phyloP scores from a whole-genome alignment of 371 early-diverging fungal genomes.

The Syncephalastrum monosporum region DNA sequence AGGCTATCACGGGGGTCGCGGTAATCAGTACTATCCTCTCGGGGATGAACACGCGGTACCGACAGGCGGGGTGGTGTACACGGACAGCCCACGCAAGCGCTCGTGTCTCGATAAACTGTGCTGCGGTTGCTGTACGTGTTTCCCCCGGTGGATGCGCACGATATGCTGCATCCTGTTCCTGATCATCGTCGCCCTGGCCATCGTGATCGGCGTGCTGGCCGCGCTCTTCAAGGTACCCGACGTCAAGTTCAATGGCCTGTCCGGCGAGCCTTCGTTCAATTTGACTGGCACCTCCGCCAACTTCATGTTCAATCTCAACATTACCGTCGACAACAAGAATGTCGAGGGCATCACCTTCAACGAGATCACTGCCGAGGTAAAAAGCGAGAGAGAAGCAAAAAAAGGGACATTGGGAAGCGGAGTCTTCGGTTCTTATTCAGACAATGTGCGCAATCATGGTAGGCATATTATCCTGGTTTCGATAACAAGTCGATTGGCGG shows the following conservation, averaged over 20 bases:
- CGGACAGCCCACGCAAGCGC: slow-evolving; percentile 7
- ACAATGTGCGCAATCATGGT: neutral
- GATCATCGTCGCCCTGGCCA: slow-evolving; percentile 34
- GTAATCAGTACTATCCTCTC: neutral
- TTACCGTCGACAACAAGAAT: slow-evolving; percentile 55
- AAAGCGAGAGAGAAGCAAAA: slow-evolving; percentile 20
- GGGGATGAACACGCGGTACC: too few species aligned
- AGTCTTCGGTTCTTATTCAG: neutral
- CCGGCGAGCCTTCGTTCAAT: slow-evolving; percentile 25
- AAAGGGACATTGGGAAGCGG: neutral
- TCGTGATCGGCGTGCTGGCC: slow-evolving; percentile 43
- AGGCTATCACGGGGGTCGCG: neutral
- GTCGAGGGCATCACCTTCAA: slow-evolving; percentile 54
- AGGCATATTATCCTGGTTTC: slow-evolving; percentile 60
- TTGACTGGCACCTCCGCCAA: slow-evolving; percentile 26
- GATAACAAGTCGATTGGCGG: slow-evolving; percentile 46
- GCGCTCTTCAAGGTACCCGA: slow-evolving; percentile 42
- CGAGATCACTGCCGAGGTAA: slow-evolving; percentile 50
- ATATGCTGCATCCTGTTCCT: slow-evolving; percentile 39
- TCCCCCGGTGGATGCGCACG: slow-evolving; percentile 48
- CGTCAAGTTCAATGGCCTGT: slow-evolving; percentile 35
- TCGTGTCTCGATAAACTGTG: slow-evolving; percentile 46
- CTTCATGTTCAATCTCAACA: slow-evolving; percentile 31
- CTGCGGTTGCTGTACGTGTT: slow-evolving; percentile 51
- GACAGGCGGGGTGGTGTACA: neutral